A percentile compares a stretch with the other conserved stretches of the same genome.
These are phyloP conservation scores for Diplodia scrobiculata DNA, from an alignment of 2,329 filamentous ascomycete genomes.

Conservation along the genomic window DNA sequence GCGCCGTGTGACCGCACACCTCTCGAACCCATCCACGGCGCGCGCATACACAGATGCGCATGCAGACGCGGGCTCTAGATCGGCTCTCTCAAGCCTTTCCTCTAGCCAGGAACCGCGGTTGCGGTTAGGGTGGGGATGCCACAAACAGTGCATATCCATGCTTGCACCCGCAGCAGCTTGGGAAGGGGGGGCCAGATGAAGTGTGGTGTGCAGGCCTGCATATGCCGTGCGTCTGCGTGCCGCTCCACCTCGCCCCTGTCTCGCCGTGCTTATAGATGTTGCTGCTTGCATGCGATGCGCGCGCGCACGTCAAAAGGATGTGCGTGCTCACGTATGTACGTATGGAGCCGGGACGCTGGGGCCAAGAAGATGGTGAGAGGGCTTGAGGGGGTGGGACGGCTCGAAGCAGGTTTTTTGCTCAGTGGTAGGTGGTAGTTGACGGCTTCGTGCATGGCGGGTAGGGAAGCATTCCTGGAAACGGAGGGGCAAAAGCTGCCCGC, in stretches of 20 bases:
- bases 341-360: neutral
- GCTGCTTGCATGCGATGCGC: neutral
- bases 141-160: neutral
- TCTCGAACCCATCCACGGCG: neutral
- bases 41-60: neutral
- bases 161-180: neutral
- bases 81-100: neutral
- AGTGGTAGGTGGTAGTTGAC: neutral
- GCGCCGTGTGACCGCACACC: neutral
- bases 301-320: neutral
- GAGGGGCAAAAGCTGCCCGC: neutral
- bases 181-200: neutral
- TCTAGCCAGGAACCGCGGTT: slow-evolving; percentile 5
- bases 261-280: neutral
- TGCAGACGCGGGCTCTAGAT: neutral
- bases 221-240: neutral
- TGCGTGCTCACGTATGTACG: neutral
- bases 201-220: neutral
- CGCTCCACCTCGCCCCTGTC: neutral
- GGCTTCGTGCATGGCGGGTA: neutral
- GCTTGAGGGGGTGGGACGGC: neutral
- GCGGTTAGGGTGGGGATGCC: neutral
- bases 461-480: neutral
- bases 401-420: neutral
- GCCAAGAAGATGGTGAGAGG: neutral